Percentiles rank a stretch among this genome's conserved stretches.
Evolutionary conservation across 148 eudicot genomes (phyloP).

Genomic region (Chenopodium suecicum): DNA sequence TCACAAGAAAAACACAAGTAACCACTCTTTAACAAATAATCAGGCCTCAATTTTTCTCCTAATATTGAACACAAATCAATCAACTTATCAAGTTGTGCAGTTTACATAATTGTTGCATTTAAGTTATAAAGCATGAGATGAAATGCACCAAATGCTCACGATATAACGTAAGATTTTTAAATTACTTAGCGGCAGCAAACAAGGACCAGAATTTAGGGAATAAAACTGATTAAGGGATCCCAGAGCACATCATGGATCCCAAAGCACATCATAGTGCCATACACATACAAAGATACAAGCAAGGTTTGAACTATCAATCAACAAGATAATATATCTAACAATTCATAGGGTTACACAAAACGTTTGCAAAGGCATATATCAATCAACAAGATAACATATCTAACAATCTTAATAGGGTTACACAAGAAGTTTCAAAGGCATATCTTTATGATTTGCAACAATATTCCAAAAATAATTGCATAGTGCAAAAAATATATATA

Average conservation of each 20-base stretch:
- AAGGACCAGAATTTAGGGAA: not conserved
- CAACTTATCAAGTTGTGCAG: not conserved
- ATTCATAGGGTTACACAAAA: not conserved
- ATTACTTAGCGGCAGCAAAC: constrained; percentile 6
- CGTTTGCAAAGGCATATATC: not conserved
- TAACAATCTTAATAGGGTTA: not conserved
- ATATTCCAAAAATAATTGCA: not conserved
- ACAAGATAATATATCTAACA: not conserved
- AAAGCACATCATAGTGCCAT: not conserved
- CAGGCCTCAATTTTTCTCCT: not conserved
- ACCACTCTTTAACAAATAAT: too few species aligned
- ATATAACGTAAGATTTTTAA: not conserved
- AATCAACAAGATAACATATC: too few species aligned
- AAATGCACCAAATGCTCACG: not conserved
- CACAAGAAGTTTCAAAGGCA: not conserved
- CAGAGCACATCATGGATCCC: not conserved
- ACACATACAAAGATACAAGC: not conserved
- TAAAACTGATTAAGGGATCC: not conserved
- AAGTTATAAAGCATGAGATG: not conserved
- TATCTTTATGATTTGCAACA: not conserved
- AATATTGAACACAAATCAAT: not conserved
- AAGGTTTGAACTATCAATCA: not conserved
- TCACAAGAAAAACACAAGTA: too few species aligned
- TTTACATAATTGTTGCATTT: not conserved
- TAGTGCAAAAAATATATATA: too few species aligned